Percentiles rank a stretch among this genome's conserved stretches.
Conservation (phyloP, 345 rosid genomes). For the Boechera stricta region DNA sequence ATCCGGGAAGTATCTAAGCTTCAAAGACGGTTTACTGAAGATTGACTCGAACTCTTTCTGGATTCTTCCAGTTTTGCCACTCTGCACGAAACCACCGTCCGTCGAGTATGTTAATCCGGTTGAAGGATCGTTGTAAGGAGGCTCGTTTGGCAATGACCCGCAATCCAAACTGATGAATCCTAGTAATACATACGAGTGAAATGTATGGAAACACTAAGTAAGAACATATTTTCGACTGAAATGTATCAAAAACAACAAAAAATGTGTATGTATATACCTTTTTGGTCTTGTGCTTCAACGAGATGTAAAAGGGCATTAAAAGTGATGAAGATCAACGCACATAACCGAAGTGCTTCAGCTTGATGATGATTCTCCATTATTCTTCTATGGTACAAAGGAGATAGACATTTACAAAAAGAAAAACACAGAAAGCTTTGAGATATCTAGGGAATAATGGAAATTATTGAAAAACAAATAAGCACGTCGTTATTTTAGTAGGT, state of each 20-base stretch:
- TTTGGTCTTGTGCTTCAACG: constrained; percentile 38
- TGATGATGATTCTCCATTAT: constrained; percentile 40
- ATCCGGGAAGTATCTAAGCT: constrained; percentile 44
- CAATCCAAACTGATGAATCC: constrained; percentile 48
- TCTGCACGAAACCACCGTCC: constrained; percentile 34
- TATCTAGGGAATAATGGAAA: constrained; percentile 3
- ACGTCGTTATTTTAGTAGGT: constrained; percentile 13
- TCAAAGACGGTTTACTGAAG: constrained; percentile 18
- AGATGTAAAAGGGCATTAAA: constrained; percentile 3
- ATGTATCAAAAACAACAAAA: not conserved
- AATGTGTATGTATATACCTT: constrained; percentile 7
- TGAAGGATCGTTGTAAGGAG: constrained; percentile 21
- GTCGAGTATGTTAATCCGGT: constrained; percentile 42
- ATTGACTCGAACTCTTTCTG: constrained; percentile 19
- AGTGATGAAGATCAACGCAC: constrained; percentile 31
- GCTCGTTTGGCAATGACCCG: constrained; percentile 24
- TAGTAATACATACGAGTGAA: constrained; percentile 6
- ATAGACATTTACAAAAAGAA: not conserved
- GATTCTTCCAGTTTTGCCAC: constrained; percentile 39
- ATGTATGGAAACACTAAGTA: not conserved
- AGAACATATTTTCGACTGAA: not conserved
- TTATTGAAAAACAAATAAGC: constrained; percentile 14
- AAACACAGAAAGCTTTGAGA: constrained; percentile 3
- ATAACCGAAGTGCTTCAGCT: constrained; percentile 26
- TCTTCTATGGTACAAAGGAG: constrained; percentile 18